A percentile compares a stretch with the other conserved stretches of the same genome.
phyloP scores from a whole-genome alignment of 176 grass and related monocot genomes.

The Thinopyrum elongatum region DNA sequence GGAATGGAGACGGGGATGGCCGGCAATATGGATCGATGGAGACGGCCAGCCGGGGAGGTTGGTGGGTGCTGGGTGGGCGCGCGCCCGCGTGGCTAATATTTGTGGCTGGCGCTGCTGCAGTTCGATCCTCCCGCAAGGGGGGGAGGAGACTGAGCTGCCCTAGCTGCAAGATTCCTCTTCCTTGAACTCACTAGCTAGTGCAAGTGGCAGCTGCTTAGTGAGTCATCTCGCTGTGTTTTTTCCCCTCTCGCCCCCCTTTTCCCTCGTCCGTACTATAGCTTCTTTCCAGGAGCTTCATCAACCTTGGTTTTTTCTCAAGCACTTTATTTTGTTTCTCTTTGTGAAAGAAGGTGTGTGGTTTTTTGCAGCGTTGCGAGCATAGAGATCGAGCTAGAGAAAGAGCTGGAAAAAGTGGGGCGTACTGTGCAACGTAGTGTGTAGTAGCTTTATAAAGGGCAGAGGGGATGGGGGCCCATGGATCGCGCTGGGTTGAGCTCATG shows the following conservation, averaged over 20 bases:
- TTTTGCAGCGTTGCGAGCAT: not conserved
- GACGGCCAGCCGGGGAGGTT: conserved; percentile 17
- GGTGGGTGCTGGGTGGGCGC: not conserved
- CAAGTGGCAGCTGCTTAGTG: not conserved
- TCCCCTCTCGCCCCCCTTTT: not conserved
- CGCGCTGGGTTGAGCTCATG: conserved; percentile 49
- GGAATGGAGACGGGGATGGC: conserved; percentile 17
- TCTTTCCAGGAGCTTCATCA: not conserved
- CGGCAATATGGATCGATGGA: conserved; percentile 38
- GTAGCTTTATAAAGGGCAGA: conserved; percentile 49
- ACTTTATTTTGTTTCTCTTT: not conserved
- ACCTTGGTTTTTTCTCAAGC: not conserved
- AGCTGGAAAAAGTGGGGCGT: conserved; percentile 19
- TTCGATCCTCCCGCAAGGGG: conserved; percentile 22
- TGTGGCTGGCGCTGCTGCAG: conserved; percentile 12
- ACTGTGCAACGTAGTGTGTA: conserved; percentile 36
- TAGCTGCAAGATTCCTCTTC: conserved; percentile 39
- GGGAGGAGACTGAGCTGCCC: conserved; percentile 20
- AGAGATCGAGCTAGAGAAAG: not conserved
- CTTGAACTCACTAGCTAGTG: conserved; percentile 20
- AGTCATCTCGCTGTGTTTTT: not conserved
- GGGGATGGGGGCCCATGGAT: conserved; percentile 21
- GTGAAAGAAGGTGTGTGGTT: not conserved
- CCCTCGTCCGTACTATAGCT: not conserved
- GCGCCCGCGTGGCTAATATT: not conserved